Base-by-base conservation (phyloP, 2,329 filamentous ascomycete genomes). In the Metarhizium album region DNA sequence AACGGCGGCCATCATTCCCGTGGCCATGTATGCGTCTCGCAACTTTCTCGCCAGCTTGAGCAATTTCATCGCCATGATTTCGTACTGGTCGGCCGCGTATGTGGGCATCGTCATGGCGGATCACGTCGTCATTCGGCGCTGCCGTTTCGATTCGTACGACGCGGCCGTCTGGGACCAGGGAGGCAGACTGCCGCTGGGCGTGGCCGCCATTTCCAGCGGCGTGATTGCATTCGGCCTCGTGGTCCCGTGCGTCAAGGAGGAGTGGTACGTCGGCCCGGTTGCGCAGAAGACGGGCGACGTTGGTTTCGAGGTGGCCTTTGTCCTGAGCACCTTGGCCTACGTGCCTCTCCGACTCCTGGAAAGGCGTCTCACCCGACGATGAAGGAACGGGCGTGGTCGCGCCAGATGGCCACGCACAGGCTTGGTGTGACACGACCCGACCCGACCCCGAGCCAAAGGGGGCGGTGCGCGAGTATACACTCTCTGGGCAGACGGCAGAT, bases 291-390 rank as follows among this genome's bases (percentile, higher is more conserved):
- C 80, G 11, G 82, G 82, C 0, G 81, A 85, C 55, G 77, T 85
- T 60, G 82, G 82, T 0, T 83, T 85, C 52, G 82, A 85, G 67
- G 65, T 82, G 61, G 80, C 80, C 0, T 76, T 84, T 58, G 70
- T 71, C 27, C 60, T 78, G 51, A 75, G 73, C 13, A 70, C 63
- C 1, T 11, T 78, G 31, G 61, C 69, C 24, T 79, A 78, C 50
- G 47, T 75, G 2, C 73, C 74, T 3, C 60, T 79, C 13, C 65
- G 75, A 6, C 70, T 65, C 58, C 47, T 70, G 0, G 76, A 79
- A 63, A 72, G 67, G 53, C 65, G 63, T 45, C 42, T 62, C 33
- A 46, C 45, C 18, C 35, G 50, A 18, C 50, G 50, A 29, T 52
- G 37, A 43, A 43, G 6, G 7, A 29, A 20, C 6, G 40, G 4